Conservation (phyloP, 495 filamentous ascomycete genomes). For the Bathelium albidoporum region DNA sequence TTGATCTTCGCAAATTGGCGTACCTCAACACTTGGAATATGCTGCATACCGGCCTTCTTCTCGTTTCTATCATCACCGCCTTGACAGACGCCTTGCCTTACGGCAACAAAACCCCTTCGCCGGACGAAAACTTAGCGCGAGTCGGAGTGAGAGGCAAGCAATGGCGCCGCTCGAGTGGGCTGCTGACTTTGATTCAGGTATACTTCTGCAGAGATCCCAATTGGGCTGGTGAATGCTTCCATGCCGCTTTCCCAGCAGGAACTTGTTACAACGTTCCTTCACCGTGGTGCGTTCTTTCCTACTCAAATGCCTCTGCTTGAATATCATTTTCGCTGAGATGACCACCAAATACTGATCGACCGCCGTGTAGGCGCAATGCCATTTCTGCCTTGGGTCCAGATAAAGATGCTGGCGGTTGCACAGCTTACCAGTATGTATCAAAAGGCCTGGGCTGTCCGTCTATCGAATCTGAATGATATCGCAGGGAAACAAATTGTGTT, state of each 20-base stretch:
- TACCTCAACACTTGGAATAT: background rate
- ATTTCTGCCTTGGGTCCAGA: conserved; percentile 1
- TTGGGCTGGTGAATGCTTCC: background rate
- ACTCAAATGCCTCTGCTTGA: background rate
- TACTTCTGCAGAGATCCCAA: background rate
- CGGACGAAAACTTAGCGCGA: background rate
- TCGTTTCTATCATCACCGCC: background rate
- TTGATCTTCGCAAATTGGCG: no score
- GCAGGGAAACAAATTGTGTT: background rate
- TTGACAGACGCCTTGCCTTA: background rate
- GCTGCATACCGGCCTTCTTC: background rate
- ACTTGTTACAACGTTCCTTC: background rate
- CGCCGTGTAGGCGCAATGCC: background rate
- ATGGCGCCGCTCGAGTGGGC: background rate
- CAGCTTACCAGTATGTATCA: background rate
- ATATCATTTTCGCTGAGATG: background rate
- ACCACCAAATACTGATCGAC: background rate
- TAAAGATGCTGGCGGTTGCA: background rate
- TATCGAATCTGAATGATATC: background rate
- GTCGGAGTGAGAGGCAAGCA: background rate
- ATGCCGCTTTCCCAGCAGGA: background rate
- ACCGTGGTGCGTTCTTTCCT: background rate
- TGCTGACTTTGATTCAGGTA: background rate
- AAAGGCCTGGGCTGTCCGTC: background rate
- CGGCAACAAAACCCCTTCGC: background rate